phyloP scores from a whole-genome alignment of 495 filamentous ascomycete species.

The Aspergillus kassunensis region DNA sequence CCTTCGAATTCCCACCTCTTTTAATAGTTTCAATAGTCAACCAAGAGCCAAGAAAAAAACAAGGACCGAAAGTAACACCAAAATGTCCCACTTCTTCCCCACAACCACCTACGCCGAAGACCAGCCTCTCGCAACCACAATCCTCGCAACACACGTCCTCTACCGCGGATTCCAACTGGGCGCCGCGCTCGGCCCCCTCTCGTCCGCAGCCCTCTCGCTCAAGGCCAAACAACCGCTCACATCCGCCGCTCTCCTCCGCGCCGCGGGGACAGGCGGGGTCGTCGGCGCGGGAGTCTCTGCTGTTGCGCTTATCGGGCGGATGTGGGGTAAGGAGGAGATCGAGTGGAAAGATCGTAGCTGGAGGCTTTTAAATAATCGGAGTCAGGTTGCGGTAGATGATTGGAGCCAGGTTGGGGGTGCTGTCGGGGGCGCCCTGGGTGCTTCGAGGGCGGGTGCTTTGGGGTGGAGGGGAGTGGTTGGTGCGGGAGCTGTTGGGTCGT shows the following conservation, averaged over 20 bases:
- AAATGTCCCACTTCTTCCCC: slow-evolving; percentile 51
- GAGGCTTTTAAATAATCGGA: slow-evolving; percentile 50
- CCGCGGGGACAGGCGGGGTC: slow-evolving; percentile 25
- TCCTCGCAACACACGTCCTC: slow-evolving; percentile 56
- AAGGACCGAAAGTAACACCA: neutral
- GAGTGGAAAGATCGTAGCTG: slow-evolving; percentile 62
- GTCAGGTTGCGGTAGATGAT: slow-evolving; percentile 51
- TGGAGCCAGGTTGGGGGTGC: slow-evolving; percentile 41
- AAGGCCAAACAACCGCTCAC: slow-evolving; percentile 11
- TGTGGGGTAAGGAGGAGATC: slow-evolving; percentile 53
- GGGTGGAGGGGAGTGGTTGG: slow-evolving; percentile 32
- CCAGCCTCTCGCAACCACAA: slow-evolving; percentile 46
- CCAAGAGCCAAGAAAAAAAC: too few species aligned
- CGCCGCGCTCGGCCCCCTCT: slow-evolving; percentile 35
- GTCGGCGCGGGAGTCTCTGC: slow-evolving; percentile 26
- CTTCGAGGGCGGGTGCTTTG: slow-evolving; percentile 13
- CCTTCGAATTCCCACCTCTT: too few species aligned
- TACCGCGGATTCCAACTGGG: slow-evolving; percentile 51
- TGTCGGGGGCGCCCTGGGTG: slow-evolving; percentile 24
- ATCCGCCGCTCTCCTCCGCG: slow-evolving; percentile 29
- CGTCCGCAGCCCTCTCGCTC: slow-evolving; percentile 12
- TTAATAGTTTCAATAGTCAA: too few species aligned
- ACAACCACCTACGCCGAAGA: slow-evolving; percentile 58
- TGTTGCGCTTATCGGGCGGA: slow-evolving; percentile 37
- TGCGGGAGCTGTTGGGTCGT: slow-evolving; percentile 31